Percentiles rank a stretch among this genome's conserved stretches.
These are phyloP conservation scores for Fusarium liriodendri DNA, from an alignment of 2,329 filamentous ascomycete genomes.

Conservation along the genomic window DNA sequence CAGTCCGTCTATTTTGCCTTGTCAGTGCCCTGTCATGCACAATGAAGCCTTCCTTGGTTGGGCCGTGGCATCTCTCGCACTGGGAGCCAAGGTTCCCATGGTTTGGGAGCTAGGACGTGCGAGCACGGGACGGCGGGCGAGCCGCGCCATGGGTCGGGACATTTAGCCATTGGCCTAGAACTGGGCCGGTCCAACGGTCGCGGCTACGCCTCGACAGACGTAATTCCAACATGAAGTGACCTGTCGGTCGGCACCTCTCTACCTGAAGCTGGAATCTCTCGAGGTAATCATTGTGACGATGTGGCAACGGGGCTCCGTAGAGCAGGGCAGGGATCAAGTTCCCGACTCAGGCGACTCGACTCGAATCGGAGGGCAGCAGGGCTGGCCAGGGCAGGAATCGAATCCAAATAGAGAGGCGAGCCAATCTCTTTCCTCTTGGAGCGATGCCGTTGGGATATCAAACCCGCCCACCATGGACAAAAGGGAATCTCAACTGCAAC, in stretches of 20 bases:
- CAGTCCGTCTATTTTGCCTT: slow-evolving; percentile 17
- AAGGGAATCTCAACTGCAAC: not conserved
- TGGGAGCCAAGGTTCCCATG: slow-evolving; percentile 26
- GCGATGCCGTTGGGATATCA: slow-evolving; percentile 19
- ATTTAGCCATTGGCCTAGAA: slow-evolving; percentile 38
- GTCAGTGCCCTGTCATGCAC: slow-evolving; percentile 14
- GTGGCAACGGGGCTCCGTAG: slow-evolving; percentile 4
- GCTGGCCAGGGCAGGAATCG: not conserved
- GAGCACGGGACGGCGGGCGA: slow-evolving; percentile 28
- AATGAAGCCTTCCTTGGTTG: slow-evolving; percentile 6
- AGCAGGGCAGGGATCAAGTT: slow-evolving; percentile 3
- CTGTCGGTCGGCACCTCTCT: slow-evolving; percentile 15
- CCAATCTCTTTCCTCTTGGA: slow-evolving; percentile 12
- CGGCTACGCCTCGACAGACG: slow-evolving; percentile 26
- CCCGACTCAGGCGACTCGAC: not conserved
- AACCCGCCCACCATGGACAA: slow-evolving; percentile 9
- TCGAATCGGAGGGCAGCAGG: not conserved
- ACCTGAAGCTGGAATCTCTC: slow-evolving; percentile 19
- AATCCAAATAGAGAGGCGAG: not conserved
- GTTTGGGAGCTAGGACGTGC: slow-evolving; percentile 16
- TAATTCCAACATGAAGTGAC: slow-evolving; percentile 21
- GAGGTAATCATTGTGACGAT: slow-evolving; percentile 14
- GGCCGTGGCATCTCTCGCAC: slow-evolving; percentile 13
- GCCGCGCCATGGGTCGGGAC: slow-evolving; percentile 36
- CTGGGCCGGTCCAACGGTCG: slow-evolving; percentile 31